phyloP scores from a whole-genome alignment of 805 yeast species.

The Candida vartiovaarae region DNA sequence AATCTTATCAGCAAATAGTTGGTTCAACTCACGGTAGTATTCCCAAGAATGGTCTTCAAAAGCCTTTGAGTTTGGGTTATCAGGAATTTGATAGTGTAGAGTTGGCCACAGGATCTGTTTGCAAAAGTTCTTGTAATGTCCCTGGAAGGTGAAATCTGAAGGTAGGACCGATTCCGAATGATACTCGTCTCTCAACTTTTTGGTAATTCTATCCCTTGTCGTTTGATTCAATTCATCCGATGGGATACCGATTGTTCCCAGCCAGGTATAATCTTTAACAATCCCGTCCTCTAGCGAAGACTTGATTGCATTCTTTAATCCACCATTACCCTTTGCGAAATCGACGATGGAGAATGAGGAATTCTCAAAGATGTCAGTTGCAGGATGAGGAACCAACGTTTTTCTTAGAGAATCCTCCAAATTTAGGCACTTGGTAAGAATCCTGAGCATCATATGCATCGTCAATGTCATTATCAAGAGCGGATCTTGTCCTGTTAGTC shows the following conservation, averaged over 20 bases:
- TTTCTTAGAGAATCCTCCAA: no score
- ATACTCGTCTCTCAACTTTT: constrained; percentile 39
- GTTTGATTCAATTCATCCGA: constrained; percentile 66
- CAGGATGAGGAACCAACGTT: constrained; percentile 30
- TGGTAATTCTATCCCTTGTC: constrained; percentile 48
- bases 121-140: constrained; percentile 87
- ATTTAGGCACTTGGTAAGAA: constrained; percentile 25
- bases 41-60: constrained; percentile 96
- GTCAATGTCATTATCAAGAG: constrained; percentile 9
- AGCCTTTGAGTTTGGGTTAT: constrained; percentile 86
- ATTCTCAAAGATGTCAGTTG: constrained; percentile 31
- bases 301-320: constrained; percentile 76
- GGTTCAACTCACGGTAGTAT: constrained; percentile 69
- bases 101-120: constrained; percentile 97
- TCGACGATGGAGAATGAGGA: constrained; percentile 72
- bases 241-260: constrained; percentile 91
- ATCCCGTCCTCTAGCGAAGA: constrained; percentile 37
- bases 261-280: constrained; percentile 50
- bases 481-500: neutral
- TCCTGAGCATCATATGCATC: constrained; percentile 10
- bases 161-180: constrained; percentile 62
- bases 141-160: constrained; percentile 74
- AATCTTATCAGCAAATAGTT: constrained; percentile 69
- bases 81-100: constrained; percentile 88
- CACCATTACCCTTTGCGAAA: constrained; percentile 78